Base-by-base conservation (phyloP, 768 basidiomycete species). In the Russula ochroleuca region DNA sequence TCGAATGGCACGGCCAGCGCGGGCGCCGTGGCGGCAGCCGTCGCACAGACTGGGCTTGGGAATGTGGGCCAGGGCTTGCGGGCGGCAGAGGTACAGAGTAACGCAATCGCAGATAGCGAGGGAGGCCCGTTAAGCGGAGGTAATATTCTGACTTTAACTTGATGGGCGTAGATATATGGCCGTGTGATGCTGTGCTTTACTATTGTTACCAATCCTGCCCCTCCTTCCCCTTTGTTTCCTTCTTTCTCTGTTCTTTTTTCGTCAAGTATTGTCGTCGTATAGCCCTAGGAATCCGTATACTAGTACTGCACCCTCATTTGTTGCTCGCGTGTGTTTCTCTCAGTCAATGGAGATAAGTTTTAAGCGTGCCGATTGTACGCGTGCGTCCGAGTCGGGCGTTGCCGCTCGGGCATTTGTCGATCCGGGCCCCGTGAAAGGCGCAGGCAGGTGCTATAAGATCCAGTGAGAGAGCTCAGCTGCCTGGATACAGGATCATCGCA, bases 31-130 rank as follows among this genome's bases (percentile, higher is more conserved):
- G 76, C 73, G 15, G 75, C 75, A 31, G 69, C 71, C 49, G 68
- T 71, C 58, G 74, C 76, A 23, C 74, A 75, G 47, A 72, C 73
- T 10, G 76, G 74, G 52, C 65, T 88, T 63, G 83, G 83, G 10
- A 82, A 82, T 21, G 85, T 79, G 0, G 81, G 84, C 2, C 87
- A 88, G 72, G 87, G 86, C 6, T 77, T 83, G 37, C 70, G 80
- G 13, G 77, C 81, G 11, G 80, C 69, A 55, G 85, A 86, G 70
- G 85, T 88, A 13, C 77, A 75, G 14, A 72, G 72, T 11, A 76
- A 74, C 33, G 72, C 77, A 31, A 70, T 76, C 33, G 70, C 82
- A 66, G 84, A 85, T 21, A 81, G 80, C 10, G 81, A 80, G 17
- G 74, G 71, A 40, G 87, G 82, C 1, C 88, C 87, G 1, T 71